Percentiles rank a stretch among this genome's conserved stretches.
These are phyloP conservation scores for Puccinia novopanici DNA, from an alignment of 1,284 basidiomycete species.

Conservation along the genomic window DNA sequence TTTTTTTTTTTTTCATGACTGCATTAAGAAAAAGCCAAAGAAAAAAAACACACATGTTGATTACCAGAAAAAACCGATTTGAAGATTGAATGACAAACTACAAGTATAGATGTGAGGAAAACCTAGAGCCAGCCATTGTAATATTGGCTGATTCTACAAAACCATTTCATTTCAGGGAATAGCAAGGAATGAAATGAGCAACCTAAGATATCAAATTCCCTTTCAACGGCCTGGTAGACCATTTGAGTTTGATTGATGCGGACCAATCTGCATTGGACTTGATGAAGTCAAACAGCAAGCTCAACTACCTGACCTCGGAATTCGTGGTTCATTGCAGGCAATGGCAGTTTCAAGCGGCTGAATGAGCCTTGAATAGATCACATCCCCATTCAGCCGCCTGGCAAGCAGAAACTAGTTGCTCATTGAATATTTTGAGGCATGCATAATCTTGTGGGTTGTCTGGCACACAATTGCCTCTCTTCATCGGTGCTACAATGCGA, in stretches of 20 bases:
- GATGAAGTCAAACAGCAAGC: neutral
- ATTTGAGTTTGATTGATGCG: neutral
- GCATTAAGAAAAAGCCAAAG: too few species aligned
- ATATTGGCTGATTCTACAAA: too few species aligned
- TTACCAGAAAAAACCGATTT: too few species aligned
- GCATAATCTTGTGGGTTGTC: neutral
- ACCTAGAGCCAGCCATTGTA: too few species aligned
- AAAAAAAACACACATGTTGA: too few species aligned
- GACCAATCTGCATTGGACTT: neutral
- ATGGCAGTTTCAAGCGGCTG: neutral
- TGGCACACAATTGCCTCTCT: neutral
- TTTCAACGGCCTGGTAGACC: neutral
- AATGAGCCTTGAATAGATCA: neutral
- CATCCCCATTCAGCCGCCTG: slow-evolving; percentile 25
- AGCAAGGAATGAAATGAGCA: neutral
- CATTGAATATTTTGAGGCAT: neutral
- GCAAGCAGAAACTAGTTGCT: slow-evolving; percentile 4
- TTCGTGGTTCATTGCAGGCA: neutral
- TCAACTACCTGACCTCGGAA: neutral
- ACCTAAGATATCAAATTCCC: neutral
- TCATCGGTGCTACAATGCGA: neutral
- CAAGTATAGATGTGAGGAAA: too few species aligned
- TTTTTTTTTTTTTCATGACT: too few species aligned
- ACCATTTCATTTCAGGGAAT: too few species aligned
- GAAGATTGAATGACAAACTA: too few species aligned